Evolutionary conservation across 1,284 basidiomycete genomes (phyloP), one percentile per base, ranked within the genome.

Genomic region (Rhodotorula sp.): DNA sequence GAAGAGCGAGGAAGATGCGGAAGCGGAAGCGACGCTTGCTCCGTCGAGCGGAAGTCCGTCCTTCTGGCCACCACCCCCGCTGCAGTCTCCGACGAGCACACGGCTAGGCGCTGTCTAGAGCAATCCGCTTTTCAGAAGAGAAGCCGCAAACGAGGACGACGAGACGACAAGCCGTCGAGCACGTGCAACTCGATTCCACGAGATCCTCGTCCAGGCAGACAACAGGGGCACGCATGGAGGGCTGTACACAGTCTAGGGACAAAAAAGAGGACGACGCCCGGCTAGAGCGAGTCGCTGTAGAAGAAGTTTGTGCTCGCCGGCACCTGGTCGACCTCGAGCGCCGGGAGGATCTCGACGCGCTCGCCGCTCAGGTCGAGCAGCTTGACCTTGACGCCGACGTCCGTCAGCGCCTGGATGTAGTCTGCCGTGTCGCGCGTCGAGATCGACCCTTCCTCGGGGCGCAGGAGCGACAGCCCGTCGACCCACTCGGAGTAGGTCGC

Each of bases 401-500:
- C 94, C 19, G 94, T 96, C 78, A 97, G 84, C 19, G 88, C 88
- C 77, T 91, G 87, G 10, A 95, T 90, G 78, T 92, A 93, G 57
- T 89, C 89, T 49, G 90, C 89, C 7, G 92, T 92, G 81, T 95
- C 92, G 76, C 89, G 87, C 21, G 91, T 93, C 21, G 88, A 84
- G 76, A 93, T 91, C 5, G 49, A 91, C 90, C 64, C 88, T 17
- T 34, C 34, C 23, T 55, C 53, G 91, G 88, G 84, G 58, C 90
- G 84, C 59, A 96, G 84, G 87, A 96, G 92, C 78, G 93, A 92
- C 80, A 98, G 82, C 4, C 94, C 95, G 80, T 98, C 95, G 1
- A 92, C 92, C 95, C 95, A 98, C 82, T 98, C 95, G 34, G 92
- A 91, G 87, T 92, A 93, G 58, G 91, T 86, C 25, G 90, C 89